Evolutionary conservation across 2,329 filamentous ascomycete genomes (phyloP).

Genomic region (Aspergillus pseudonomiae): DNA sequence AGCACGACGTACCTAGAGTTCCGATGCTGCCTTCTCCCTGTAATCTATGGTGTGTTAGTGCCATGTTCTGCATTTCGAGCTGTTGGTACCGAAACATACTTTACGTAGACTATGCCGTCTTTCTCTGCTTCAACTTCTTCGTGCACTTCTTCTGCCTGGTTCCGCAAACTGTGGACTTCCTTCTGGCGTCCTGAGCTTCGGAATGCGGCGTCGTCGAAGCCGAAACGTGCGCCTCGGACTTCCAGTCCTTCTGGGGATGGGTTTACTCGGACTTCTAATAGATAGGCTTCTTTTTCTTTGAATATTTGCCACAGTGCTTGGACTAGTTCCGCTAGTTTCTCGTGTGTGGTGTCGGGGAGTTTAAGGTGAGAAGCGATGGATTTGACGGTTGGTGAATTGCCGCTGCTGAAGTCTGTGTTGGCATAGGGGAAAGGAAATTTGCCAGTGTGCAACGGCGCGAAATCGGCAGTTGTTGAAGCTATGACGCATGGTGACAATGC

Average conservation of each 20-base stretch:
- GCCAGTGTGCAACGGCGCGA: conserved; percentile 48
- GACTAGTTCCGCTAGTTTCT: conserved; percentile 54
- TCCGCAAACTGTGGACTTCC: conserved; percentile 62
- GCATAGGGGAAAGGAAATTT: conserved; percentile 67
- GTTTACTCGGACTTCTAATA: conserved; percentile 57
- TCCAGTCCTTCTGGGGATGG: conserved; percentile 50
- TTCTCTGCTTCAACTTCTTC: conserved; percentile 66
- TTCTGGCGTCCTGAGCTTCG: conserved; percentile 63
- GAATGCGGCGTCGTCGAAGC: conserved; percentile 72
- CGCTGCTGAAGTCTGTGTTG: conserved; percentile 47
- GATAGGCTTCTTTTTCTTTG: conserved; percentile 66
- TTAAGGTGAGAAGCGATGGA: conserved; percentile 53
- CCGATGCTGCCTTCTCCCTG: conserved; percentile 67
- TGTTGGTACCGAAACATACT: conserved; percentile 39
- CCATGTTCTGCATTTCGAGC: too few relatives aligned
- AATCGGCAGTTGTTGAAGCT: conserved; percentile 56
- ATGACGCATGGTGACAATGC: conserved; percentile 66
- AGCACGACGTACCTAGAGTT: conserved; percentile 60
- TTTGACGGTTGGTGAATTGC: conserved; percentile 44
- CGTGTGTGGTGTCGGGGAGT: conserved; percentile 51
- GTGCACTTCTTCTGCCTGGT: conserved; percentile 54
- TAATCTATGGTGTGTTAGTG: conserved; percentile 33
- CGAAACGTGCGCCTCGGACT: conserved; percentile 59
- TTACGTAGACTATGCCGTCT: conserved; percentile 79
- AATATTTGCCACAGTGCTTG: conserved; percentile 62